Conservation (phyloP, 2,329 filamentous ascomycete genomes). For the Myriosclerotinia scirpicola region DNA sequence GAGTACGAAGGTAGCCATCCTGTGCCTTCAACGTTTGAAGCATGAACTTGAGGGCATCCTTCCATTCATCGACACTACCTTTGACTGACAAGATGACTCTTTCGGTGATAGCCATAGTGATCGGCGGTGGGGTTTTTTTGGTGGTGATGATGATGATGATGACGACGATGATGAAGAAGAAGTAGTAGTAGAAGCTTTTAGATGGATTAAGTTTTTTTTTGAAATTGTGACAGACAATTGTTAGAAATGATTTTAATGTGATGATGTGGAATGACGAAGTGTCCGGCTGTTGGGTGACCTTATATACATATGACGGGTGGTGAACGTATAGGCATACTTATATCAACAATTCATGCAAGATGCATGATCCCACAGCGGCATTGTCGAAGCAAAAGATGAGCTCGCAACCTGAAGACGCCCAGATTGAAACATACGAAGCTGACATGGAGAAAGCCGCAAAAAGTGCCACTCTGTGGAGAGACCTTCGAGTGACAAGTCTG, state of each 20-base stretch:
- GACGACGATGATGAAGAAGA: neutral
- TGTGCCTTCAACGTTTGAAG: constrained; percentile 37
- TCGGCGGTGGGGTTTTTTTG: neutral
- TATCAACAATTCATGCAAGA: neutral
- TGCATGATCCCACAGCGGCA: neutral
- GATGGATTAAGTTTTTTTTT: neutral
- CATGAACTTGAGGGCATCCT: constrained; percentile 19
- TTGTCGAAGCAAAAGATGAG: neutral
- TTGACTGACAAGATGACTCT: constrained; percentile 3
- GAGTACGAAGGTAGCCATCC: constrained; percentile 37
- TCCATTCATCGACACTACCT: too few relatives aligned
- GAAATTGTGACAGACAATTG: neutral
- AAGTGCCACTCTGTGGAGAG: neutral
- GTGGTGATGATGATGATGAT: neutral
- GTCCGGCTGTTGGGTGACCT: neutral
- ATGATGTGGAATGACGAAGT: neutral
- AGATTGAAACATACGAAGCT: neutral
- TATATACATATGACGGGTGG: neutral
- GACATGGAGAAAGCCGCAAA: neutral
- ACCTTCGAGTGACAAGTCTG: neutral
- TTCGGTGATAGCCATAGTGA: constrained; percentile 32
- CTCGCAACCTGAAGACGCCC: neutral
- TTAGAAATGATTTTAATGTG: neutral
- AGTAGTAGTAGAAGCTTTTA: neutral
- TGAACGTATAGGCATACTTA: neutral